Conservation (phyloP, 2,329 filamentous ascomycete genomes). For the Phoma sp. region DNA sequence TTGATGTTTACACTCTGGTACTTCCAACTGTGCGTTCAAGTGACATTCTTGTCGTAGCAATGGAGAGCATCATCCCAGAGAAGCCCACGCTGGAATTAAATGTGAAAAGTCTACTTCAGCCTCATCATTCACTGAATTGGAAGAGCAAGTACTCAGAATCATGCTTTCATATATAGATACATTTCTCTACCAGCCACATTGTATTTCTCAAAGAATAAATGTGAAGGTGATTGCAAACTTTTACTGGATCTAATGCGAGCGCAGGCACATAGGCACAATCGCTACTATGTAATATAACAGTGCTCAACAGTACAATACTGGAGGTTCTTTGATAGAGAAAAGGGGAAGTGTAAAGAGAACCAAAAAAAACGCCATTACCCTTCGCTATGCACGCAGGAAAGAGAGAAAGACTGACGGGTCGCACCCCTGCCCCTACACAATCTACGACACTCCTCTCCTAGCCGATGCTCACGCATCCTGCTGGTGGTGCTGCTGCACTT, state of each 20-base stretch:
- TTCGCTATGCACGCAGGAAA: slow-evolving; percentile 21
- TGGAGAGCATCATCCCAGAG: no score
- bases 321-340: background rate
- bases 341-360: background rate
- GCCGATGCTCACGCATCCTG: background rate
- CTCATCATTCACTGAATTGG: no score
- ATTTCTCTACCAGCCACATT: no score
- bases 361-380: slow-evolving; percentile 9
- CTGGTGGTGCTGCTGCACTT: slow-evolving; percentile 28
- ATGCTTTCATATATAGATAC: no score
- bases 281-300: slow-evolving; percentile 4
- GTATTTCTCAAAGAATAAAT: background rate
- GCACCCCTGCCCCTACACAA: slow-evolving; percentile 1
- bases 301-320: slow-evolving; percentile 7
- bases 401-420: slow-evolving; percentile 6
- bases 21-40: no score
- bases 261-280: slow-evolving; percentile 10
- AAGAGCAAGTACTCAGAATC: no score
- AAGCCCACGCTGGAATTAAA: no score
- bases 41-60: no score
- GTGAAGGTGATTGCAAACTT: slow-evolving; percentile 4
- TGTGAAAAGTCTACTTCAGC: no score
- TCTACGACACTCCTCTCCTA: slow-evolving; percentile 3
- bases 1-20: no score
- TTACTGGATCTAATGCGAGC: slow-evolving; percentile 7